Percentiles rank a stretch among this genome's conserved stretches.
Conservation (phyloP, 139 green algal genomes). For the Chlamydomonas schloesseri region DNA sequence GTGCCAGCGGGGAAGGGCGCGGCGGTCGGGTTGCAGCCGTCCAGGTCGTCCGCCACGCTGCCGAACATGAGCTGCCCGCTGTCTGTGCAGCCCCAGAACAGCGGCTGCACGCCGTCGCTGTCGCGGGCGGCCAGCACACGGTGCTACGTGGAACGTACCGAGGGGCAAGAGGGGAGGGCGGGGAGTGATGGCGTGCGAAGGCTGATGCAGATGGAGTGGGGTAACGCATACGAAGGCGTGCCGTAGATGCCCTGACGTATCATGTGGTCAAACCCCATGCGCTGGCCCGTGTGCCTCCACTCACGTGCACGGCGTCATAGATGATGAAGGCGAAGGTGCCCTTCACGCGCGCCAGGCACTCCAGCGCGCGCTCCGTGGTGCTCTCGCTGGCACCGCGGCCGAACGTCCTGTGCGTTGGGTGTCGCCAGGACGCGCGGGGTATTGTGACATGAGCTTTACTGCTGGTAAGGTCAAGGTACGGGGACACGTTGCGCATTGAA, state of each 20-base stretch:
- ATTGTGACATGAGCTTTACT: no score
- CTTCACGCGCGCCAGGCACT: constrained; percentile 66
- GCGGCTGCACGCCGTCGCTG: constrained; percentile 50
- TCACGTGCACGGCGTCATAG: constrained; percentile 62
- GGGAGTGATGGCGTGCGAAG: background rate
- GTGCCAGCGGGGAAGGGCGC: constrained; percentile 71
- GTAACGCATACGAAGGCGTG: no score
- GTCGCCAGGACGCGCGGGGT: no score
- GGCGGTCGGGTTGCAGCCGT: constrained; percentile 72
- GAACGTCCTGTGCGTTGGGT: constrained; percentile 44
- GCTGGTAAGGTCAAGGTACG: no score
- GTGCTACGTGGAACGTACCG: constrained; percentile 26
- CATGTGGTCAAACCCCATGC: no score
- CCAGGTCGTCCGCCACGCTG: constrained; percentile 62
- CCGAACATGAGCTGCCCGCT: constrained; percentile 77
- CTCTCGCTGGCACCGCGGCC: constrained; percentile 1
- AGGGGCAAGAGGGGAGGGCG: background rate
- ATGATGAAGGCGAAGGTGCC: constrained; percentile 81
- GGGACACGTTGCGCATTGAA: no score
- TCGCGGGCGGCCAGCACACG: constrained; percentile 71
- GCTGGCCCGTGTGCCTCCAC: no score
- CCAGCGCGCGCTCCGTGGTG: constrained; percentile 51
- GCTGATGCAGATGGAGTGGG: no score
- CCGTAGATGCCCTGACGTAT: no score
- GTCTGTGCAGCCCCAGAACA: constrained; percentile 79